These are phyloP conservation scores for Talaromyces marneffei DNA, from an alignment of 2,329 filamentous ascomycete genomes.

Conservation along the genomic window DNA sequence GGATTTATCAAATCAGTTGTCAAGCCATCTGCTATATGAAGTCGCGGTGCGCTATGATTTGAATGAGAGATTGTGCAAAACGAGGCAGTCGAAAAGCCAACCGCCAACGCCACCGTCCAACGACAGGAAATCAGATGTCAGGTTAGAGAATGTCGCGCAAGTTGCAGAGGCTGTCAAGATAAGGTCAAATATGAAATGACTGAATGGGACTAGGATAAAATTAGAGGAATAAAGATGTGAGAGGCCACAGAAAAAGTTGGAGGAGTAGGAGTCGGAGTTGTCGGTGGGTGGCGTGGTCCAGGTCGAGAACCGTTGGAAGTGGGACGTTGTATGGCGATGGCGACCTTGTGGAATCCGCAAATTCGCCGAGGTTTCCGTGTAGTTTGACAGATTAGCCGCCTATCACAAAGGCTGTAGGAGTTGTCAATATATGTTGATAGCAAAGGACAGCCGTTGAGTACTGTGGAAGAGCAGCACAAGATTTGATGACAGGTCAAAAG, in stretches of 20 bases:
- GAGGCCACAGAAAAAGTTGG: neutral
- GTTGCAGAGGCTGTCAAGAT: neutral
- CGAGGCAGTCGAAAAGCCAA: neutral
- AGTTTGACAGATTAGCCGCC: neutral
- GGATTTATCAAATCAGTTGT: neutral
- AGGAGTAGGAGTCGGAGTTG: neutral
- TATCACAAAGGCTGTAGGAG: neutral
- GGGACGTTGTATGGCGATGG: neutral
- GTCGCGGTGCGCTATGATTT: neutral
- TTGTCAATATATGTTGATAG: neutral
- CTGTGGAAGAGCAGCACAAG: neutral
- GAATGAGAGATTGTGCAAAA: neutral
- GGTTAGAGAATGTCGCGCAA: neutral
- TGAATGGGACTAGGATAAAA: neutral
- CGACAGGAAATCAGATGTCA: neutral
- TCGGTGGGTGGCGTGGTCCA: conserved; percentile 7
- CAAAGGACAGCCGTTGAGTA: neutral
- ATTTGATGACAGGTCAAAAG: neutral
- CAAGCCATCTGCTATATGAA: conserved; percentile 2
- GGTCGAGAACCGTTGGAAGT: neutral
- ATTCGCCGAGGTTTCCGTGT: neutral
- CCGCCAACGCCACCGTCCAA: neutral
- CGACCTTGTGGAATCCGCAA: conserved; percentile 4
- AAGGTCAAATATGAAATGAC: neutral
- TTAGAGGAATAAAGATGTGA: neutral